Conservation (phyloP, 176 grass and related monocot genomes). For the Bonia amplexicaulis region DNA sequence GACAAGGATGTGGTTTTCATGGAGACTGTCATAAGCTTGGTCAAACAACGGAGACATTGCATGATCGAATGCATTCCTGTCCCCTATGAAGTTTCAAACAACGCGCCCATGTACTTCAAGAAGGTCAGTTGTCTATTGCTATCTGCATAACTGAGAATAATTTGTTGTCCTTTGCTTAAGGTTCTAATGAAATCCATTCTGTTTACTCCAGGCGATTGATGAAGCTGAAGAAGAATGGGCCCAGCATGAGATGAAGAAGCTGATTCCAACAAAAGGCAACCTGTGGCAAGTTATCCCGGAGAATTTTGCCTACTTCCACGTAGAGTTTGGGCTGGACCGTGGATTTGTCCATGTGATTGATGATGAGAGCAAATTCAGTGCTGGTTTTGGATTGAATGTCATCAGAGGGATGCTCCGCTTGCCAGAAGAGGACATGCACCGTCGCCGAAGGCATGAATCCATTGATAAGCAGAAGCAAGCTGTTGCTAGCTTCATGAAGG, state of each 20-base stretch:
- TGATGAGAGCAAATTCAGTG: conserved; percentile 68
- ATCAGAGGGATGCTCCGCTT: conserved; percentile 70
- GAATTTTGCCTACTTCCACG: conserved; percentile 95
- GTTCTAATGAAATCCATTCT: not conserved
- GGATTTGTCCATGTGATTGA: conserved; percentile 97
- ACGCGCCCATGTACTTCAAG: conserved; percentile 95
- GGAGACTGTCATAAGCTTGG: conserved; percentile 71
- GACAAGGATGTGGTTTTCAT: conserved; percentile 84
- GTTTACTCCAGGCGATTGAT: conserved; percentile 65
- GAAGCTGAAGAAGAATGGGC: conserved; percentile 92
- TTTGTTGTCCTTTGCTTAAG: not conserved
- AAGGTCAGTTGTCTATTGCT: conserved; percentile 45
- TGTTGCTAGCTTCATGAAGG: conserved; percentile 52
- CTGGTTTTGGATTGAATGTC: conserved; percentile 79
- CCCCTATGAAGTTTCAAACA: conserved; percentile 55
- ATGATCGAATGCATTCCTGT: conserved; percentile 90
- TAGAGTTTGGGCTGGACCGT: conserved; percentile 77
- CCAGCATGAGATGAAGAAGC: conserved; percentile 88
- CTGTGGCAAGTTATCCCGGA: conserved; percentile 65
- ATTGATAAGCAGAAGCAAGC: conserved; percentile 64
- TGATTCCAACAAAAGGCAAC: conserved; percentile 82
- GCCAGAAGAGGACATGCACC: conserved; percentile 85
- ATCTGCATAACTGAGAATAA: not conserved
- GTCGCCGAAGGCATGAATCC: conserved; percentile 60
- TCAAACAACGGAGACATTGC: conserved; percentile 73